Evolutionary conservation across 2,329 filamentous ascomycete species (phyloP), one percentile per base, ranked within the genome.

Genomic region (Fusarium euwallaceae): DNA sequence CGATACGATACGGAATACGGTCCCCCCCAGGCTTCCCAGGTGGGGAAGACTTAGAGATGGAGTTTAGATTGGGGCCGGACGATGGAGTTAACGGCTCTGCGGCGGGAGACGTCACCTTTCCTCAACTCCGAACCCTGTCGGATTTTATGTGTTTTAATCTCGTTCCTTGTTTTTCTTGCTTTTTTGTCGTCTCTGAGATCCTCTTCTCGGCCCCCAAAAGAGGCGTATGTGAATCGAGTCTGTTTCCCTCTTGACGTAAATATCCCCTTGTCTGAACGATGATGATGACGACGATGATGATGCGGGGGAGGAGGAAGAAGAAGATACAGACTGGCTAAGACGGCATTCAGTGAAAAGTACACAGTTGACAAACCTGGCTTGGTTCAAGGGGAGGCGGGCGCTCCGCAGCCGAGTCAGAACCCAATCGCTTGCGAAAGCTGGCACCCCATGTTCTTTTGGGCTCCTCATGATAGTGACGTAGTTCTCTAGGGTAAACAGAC

Each of bases 331-430:
- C 43, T 48, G 43, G 43, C 22, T 48, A 48, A 45, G 27, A 22
- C 39, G 39, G 59, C 58, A 43, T 29, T 32, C 29, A 10, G 10
- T 6, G 14, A 10, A 29, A 29, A 12, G 29, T 32, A 32, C 6
- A 16, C 32, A 14, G 32, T 34, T 34, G 24, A 17, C 22, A 56
- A 62, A 55, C 67, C 68, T 71, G 67, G 71, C 71, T 74, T 58
- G 24, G 37, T 20, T 60, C 58, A 59, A 64, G 67, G 37, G 43
- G 43, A 34, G 36, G 48, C 61, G 71, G 71, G 71, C 68, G 71
- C 64, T 72, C 61, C 48, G 62, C 62, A 71, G 62, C 64, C 68
- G 64, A 66, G 72, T 74, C 72, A 74, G 72, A 74, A 74, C 72
- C 72, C 72, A 75, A 75, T 75, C 71, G 58, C 61, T 55, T 37